phyloP scores from a whole-genome alignment of 2,329 filamentous ascomycete genomes.

The Camillea tinctor region DNA sequence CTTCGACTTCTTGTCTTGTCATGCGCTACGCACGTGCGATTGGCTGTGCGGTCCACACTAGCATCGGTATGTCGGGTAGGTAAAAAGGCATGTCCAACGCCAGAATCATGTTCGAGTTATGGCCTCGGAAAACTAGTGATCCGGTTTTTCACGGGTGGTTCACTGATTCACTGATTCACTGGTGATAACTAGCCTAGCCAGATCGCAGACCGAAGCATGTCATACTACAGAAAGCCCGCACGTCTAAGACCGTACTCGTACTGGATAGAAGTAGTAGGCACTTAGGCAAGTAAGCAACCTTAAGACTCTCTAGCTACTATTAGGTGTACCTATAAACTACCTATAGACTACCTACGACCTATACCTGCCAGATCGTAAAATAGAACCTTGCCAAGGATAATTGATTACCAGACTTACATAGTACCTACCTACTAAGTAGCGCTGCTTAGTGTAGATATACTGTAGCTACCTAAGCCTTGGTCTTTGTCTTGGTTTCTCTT shows the following conservation, averaged over 20 bases:
- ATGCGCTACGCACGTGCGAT: neutral
- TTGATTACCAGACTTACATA: neutral
- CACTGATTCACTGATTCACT: no score
- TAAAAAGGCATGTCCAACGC: no score
- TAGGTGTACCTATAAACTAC: no score
- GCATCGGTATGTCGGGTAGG: no score
- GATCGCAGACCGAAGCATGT: neutral
- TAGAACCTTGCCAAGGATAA: neutral
- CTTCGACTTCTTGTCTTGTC: neutral
- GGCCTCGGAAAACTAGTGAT: neutral
- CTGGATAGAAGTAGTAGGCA: neutral
- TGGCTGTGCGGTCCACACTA: neutral
- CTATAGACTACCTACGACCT: neutral
- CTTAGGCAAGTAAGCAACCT: neutral
- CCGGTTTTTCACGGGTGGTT: neutral
- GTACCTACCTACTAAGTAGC: no score
- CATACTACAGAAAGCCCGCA: neutral
- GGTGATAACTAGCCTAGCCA: neutral
- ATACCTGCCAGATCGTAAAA: neutral
- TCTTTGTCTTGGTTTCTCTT: neutral
- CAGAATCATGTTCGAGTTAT: no score
- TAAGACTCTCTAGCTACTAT: neutral
- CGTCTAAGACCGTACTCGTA: neutral
- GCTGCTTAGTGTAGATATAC: no score
- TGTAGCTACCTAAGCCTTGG: neutral